These are phyloP conservation scores for Cicer arietinum DNA, from an alignment of 306 rosid genomes.

Conservation along the genomic window DNA sequence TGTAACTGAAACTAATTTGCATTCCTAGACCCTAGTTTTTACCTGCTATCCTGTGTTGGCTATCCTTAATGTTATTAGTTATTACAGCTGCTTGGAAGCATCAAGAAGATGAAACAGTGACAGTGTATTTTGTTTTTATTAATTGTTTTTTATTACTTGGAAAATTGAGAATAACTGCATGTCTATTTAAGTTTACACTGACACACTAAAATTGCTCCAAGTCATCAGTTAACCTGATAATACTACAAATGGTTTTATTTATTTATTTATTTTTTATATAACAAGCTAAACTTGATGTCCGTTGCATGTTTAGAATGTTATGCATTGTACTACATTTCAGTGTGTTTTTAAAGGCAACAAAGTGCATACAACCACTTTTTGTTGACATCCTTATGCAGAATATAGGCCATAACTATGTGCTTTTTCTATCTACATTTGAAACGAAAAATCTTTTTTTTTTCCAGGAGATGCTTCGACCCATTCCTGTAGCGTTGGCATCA, in stretches of 20 bases:
- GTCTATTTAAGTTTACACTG: conserved; percentile 3
- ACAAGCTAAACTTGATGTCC: conserved; percentile 9
- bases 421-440: conserved; percentile 28
- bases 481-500: conserved; percentile 92
- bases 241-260: conserved; percentile 14
- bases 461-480: conserved; percentile 98
- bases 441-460: neutral
- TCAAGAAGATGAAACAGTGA: conserved; percentile 11
- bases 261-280: neutral
- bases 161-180: conserved; percentile 19
- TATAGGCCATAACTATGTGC: neutral
- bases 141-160: neutral
- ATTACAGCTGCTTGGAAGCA: conserved; percentile 13
- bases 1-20: conserved; percentile 24
- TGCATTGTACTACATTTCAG: conserved; percentile 14
- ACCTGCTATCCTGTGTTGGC: neutral
- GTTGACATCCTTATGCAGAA: neutral
- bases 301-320: conserved; percentile 20
- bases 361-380: conserved; percentile 1
- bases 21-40: conserved; percentile 9
- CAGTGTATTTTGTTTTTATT: conserved; percentile 1
- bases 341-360: conserved; percentile 19
- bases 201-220: neutral
- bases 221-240: conserved; percentile 4
- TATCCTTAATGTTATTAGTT: conserved; percentile 1